phyloP scores from a whole-genome alignment of 306 rosid species.

The Cucumis hystrix region DNA sequence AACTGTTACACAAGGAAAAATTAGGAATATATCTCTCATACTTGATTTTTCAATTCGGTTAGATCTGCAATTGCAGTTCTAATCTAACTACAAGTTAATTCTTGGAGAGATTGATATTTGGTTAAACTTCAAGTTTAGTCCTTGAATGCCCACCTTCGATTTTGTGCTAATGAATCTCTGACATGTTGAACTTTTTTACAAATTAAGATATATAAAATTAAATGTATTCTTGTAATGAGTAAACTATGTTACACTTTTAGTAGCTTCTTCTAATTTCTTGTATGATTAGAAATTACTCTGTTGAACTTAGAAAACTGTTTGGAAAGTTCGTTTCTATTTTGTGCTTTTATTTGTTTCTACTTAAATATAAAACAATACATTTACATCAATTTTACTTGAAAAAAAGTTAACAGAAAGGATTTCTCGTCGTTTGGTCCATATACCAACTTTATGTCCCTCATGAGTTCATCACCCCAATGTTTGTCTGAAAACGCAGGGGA shows the following conservation, averaged over 20 bases:
- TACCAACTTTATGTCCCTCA: neutral
- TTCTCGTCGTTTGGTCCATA: too few species aligned
- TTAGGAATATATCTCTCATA: neutral
- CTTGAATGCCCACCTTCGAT: too few species aligned
- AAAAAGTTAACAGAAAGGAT: neutral
- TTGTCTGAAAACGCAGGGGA: conserved; percentile 33
- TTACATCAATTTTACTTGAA: neutral
- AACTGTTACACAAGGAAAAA: neutral
- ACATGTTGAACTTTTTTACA: too few species aligned
- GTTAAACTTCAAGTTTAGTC: too few species aligned
- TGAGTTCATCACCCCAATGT: neutral
- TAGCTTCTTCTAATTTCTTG: neutral
- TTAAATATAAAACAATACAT: neutral
- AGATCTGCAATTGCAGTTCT: neutral
- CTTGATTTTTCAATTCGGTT: neutral
- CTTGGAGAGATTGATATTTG: neutral
- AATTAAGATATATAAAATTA: too few species aligned
- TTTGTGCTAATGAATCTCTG: too few species aligned
- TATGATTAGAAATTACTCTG: neutral
- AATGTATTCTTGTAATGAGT: neutral
- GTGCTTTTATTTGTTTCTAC: neutral
- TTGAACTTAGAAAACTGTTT: neutral
- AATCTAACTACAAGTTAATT: neutral
- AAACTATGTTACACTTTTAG: neutral
- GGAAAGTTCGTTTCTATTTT: neutral